Percentiles rank a stretch among this genome's conserved stretches.
Conservation (phyloP, 2,329 filamentous ascomycete genomes). For the Scolecobasidium constrictum region DNA sequence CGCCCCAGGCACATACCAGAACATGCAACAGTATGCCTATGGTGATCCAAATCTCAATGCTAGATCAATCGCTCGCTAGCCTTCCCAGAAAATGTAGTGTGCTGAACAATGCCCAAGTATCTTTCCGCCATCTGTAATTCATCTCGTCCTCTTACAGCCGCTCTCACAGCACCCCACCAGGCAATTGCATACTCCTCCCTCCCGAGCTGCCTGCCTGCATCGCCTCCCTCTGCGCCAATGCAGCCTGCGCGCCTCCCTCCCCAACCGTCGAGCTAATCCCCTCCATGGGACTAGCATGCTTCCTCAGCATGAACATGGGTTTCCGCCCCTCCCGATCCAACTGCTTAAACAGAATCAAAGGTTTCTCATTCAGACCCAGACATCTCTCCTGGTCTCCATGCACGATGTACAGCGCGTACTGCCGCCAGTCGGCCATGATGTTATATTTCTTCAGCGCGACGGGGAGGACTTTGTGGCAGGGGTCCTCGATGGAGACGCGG, state of each 20-base stretch:
- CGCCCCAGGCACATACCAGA: too few relatives aligned
- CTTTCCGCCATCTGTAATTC: too few relatives aligned
- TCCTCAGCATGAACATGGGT: slow-evolving; percentile 96
- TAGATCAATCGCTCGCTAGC: too few relatives aligned
- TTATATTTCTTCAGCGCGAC: slow-evolving; percentile 97
- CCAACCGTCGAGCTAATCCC: slow-evolving; percentile 18
- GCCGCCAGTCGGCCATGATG: slow-evolving; percentile 94
- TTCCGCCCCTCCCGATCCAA: slow-evolving; percentile 94
- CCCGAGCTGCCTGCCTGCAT: not conserved
- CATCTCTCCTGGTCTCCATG: slow-evolving; percentile 98
- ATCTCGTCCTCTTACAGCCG: not conserved
- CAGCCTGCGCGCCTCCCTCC: slow-evolving; percentile 1
- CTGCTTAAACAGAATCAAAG: slow-evolving; percentile 92
- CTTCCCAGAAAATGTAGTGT: too few relatives aligned
- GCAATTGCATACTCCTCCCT: slow-evolving; percentile 5
- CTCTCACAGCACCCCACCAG: slow-evolving; percentile 7
- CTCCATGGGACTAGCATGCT: slow-evolving; percentile 45
- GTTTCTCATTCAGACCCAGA: slow-evolving; percentile 82
- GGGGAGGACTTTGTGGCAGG: slow-evolving; percentile 92
- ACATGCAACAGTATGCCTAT: too few relatives aligned
- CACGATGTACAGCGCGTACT: slow-evolving; percentile 96
- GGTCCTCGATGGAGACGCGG: slow-evolving; percentile 94
- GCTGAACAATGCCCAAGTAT: too few relatives aligned
- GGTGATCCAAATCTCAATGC: too few relatives aligned
- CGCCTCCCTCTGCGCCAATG: slow-evolving; percentile 1